Conservation (phyloP, 169 alveolate genomes). For the Plasmodium inui region DNA sequence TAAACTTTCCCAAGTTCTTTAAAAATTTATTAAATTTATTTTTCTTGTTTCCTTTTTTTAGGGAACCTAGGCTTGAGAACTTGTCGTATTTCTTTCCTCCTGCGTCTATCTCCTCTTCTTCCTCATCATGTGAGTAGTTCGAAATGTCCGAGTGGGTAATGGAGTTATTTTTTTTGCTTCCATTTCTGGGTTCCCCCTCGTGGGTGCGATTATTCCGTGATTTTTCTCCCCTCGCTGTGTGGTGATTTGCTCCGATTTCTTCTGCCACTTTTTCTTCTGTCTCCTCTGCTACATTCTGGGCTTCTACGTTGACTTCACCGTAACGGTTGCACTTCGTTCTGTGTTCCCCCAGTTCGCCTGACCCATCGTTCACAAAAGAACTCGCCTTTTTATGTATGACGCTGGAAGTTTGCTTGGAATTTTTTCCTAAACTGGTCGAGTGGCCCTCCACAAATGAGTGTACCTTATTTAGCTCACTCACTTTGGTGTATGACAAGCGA, state of each 20-base stretch:
- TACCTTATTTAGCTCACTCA: not conserved
- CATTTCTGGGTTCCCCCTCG: slow-evolving; percentile 11
- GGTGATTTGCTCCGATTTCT: not conserved
- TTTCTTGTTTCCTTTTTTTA: slow-evolving; percentile 33
- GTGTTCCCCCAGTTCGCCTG: not conserved
- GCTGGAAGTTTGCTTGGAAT: not conserved
- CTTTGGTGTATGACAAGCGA: not conserved
- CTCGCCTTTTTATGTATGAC: not conserved
- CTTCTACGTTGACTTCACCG: not conserved
- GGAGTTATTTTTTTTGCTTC: slow-evolving; percentile 15
- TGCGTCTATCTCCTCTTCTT: not conserved
- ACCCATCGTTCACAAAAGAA: not conserved
- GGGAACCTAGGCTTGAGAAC: slow-evolving; percentile 23
- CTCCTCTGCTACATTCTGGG: not conserved
- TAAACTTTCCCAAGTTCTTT: slow-evolving; percentile 45
- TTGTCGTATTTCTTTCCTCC: slow-evolving; percentile 23
- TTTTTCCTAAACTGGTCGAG: not conserved
- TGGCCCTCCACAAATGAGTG: not conserved
- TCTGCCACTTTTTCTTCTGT: too few species aligned
- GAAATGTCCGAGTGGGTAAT: slow-evolving; percentile 34
- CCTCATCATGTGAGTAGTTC: slow-evolving; percentile 37
- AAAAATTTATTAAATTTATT: slow-evolving; percentile 63
- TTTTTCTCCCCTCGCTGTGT: not conserved
- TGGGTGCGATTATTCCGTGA: not conserved
- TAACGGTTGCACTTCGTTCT: not conserved